Conservation (phyloP, 2,329 filamentous ascomycete genomes). For the Calonectria honghensis region DNA sequence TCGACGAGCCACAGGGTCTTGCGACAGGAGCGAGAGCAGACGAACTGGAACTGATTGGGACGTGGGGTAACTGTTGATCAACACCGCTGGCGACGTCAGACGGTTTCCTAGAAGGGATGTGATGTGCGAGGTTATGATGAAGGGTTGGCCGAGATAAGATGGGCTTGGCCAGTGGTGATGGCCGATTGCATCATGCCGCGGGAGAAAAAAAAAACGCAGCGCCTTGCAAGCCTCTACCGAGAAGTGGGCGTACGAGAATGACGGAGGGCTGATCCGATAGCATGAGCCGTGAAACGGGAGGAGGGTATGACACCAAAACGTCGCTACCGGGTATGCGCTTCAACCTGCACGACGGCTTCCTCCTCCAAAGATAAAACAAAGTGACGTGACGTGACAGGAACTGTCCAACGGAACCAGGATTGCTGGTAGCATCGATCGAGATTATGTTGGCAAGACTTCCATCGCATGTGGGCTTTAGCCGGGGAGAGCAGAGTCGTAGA, state of each 20-base stretch:
- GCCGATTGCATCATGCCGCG: constrained; percentile 30
- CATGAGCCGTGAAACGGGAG: not conserved
- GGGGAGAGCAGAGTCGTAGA: constrained; percentile 7
- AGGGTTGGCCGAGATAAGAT: constrained; percentile 26
- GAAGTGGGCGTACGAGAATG: constrained; percentile 23
- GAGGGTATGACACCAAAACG: constrained; percentile 5
- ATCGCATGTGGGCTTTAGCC: constrained; percentile 4
- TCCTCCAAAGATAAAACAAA: constrained; percentile 12
- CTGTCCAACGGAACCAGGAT: not conserved
- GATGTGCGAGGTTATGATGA: constrained; percentile 38
- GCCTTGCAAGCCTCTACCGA: constrained; percentile 9
- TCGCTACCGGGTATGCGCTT: not conserved
- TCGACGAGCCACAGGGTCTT: constrained; percentile 19
- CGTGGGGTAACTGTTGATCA: constrained; percentile 45
- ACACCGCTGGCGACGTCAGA: constrained; percentile 45
- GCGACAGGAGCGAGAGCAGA: not conserved
- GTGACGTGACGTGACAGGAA: constrained; percentile 26
- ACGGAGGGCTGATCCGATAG: constrained; percentile 16
- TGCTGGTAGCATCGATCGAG: constrained; percentile 30
- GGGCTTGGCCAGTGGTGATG: not conserved
- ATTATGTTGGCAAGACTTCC: constrained; percentile 28
- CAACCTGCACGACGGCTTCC: not conserved
- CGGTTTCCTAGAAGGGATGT: constrained; percentile 36
- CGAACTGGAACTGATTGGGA: constrained; percentile 28
- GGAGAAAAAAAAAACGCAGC: not conserved